Evolutionary conservation across 495 filamentous ascomycete species (phyloP), one percentile per base, ranked within the genome.

Genomic region (Cairneyella variabilis): DNA sequence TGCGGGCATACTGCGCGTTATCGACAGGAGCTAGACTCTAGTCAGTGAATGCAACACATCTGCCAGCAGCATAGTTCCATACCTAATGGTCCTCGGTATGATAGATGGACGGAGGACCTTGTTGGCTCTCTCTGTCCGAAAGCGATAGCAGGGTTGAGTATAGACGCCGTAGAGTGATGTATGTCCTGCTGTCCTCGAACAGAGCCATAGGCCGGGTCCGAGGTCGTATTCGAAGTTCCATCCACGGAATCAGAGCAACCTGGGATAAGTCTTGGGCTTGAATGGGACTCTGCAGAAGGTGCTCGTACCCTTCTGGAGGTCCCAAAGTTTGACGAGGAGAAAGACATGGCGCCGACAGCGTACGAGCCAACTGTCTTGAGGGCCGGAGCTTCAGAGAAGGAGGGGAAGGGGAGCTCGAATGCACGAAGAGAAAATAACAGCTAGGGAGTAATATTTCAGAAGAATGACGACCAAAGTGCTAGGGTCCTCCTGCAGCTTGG

Each of bases 101-200:
- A 84, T 27, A 87, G 80, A 54, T 91, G 88, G 49, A 88, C 83
- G 57, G 88, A 93, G 3, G 89, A 92, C 48, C 90, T 78, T 36
- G 81, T 82, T 6, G 88, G 87, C 30, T 86, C 85, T 61, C 84
- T 75, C 56, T 85, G 76, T 45, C 71, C 76, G n/a, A 26, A 40
- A n/a, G 51, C 46, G 40, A 21, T 36, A 17, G 45, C 17, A 18
- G 52, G 47, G 14, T 43, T 51, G 16, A 43, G 25, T 32, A 32
- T 18, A 11, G 18, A 42, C 25, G 44, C 32, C 41, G 7, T 45
- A 17, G 41, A 41, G n/a, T 10, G 12, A 2, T 48, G 51, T 20
- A 21, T n/a, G 2, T 45, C 41, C n/a, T 27, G 41, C 8, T 47
- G 25, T 34, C 30, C 52, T 25, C 56, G 51, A 44, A 59, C 56